Evolutionary conservation across 192 early-diverging fungal species (phyloP), one percentile per base, ranked within the genome.

Genomic region (Coemansia sp.): DNA sequence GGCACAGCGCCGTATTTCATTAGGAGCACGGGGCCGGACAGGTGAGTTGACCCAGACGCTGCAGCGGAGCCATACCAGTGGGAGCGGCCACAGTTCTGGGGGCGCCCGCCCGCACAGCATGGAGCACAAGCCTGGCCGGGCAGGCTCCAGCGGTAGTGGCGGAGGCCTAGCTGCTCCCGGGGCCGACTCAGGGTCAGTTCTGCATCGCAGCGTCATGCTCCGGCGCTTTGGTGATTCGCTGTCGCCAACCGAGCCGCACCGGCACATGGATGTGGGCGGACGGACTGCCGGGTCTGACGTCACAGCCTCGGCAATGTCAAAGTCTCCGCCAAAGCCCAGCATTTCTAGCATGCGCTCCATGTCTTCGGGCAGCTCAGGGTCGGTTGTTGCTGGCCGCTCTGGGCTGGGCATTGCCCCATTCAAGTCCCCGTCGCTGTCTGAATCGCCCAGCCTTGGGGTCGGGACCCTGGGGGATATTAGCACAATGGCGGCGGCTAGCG

Each of bases 151-250:
- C 35, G 57, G 48, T 23, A n/a, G n/a, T n/a, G n/a, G n/a, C n/a
- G n/a, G n/a, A n/a, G n/a, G n/a, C n/a, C n/a, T n/a, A n/a, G n/a
- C n/a, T n/a, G 52, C 22, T 7, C 41, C 38, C 17, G 57, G 29
- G 1, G 44, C 41, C n/a, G 65, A 60, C 22, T 51, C 65, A 3
- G 65, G 47, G 5, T 56, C 61, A 1, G 45, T 48, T 19, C 32
- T 72, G 49, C 68, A 72, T 28, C 68, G 68, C 48, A 63, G 62
- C 36, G 57, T 56, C n/a, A 64, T 64, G 61, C 56, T 54, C 10
- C 56, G 68, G 0, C 46, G 61, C 16, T 28, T 72, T 27, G 68
- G 68, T 25, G 68, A 47, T 18, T 51, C 61, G 44, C 39, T 60
- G 35, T 72, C 68, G 39, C 68, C 65, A 0, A 43, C 47, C 2